Evolutionary conservation across 2,329 filamentous ascomycete species (phyloP).

Genomic region (Colletotrichum liriopes): DNA sequence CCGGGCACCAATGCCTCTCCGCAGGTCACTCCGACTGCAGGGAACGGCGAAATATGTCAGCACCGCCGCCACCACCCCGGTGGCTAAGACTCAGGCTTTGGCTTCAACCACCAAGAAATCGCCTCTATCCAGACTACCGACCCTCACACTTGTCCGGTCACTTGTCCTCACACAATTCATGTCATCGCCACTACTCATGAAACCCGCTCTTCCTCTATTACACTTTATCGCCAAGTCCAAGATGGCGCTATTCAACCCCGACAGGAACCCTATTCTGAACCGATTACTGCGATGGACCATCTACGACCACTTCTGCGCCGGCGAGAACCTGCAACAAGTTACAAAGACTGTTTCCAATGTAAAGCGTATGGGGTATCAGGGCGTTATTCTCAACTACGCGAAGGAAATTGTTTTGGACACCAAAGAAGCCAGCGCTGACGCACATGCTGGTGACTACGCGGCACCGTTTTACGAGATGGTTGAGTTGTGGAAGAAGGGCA

Average conservation of each 20-base stretch:
- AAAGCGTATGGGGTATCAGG: constrained; percentile 83
- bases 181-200: constrained; percentile 34
- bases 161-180: constrained; percentile 34
- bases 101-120: constrained; percentile 17
- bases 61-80: constrained; percentile 33
- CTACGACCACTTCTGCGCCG: constrained; percentile 93
- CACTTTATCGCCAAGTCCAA: constrained; percentile 37
- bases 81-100: constrained; percentile 12
- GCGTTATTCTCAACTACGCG: constrained; percentile 89
- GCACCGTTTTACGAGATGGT: constrained; percentile 65
- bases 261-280: constrained; percentile 80
- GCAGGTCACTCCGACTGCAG: constrained; percentile 24
- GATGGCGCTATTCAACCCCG: constrained; percentile 71
- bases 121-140: constrained; percentile 30
- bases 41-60: constrained; percentile 24
- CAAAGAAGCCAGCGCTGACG: constrained; percentile 62
- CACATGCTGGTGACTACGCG: constrained; percentile 59
- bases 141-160: constrained; percentile 20
- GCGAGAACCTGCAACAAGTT: constrained; percentile 81
- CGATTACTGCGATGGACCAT: constrained; percentile 85
- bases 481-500: constrained; percentile 81
- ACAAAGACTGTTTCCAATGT: constrained; percentile 74
- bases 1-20: constrained; percentile 24
- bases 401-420: constrained; percentile 80
- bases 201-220: constrained; percentile 21